phyloP scores from a whole-genome alignment of 148 eudicot species.

The Polygonum aviculare region DNA sequence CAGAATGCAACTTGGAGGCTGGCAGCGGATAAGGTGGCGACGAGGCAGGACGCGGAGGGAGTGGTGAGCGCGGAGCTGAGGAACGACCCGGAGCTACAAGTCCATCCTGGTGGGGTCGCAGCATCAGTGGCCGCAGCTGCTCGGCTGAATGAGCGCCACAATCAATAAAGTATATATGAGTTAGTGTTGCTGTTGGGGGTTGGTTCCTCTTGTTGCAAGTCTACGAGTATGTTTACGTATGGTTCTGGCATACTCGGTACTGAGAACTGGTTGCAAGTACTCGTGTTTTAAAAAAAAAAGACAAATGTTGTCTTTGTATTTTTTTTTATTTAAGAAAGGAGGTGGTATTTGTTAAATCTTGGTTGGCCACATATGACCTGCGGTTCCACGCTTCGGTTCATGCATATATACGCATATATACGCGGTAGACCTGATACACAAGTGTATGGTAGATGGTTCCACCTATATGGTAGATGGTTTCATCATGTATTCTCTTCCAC shows the following conservation, averaged over 20 bases:
- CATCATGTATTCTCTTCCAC: too few species aligned
- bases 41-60: conserved; percentile 73
- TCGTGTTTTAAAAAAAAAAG: too few species aligned
- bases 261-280: not conserved
- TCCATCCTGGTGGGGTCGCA: conserved; percentile 73
- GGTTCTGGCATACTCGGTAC: not conserved
- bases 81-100: conserved; percentile 62
- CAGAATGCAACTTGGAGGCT: conserved; percentile 57
- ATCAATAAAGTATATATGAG: too few species aligned
- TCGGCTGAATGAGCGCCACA: conserved; percentile 23
- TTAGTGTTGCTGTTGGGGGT: not conserved
- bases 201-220: not conserved
- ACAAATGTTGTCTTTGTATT: too few species aligned
- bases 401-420: too few species aligned
- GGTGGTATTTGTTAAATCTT: too few species aligned
- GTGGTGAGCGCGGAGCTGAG: conserved; percentile 80
- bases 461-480: too few species aligned
- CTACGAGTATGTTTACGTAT: not conserved
- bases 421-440: too few species aligned
- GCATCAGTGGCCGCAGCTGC: conserved; percentile 63
- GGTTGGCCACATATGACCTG: too few species aligned
- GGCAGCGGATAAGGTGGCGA: conserved; percentile 64
- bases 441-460: too few species aligned
- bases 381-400: too few species aligned
- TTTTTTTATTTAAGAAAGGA: too few species aligned